phyloP scores from a whole-genome alignment of 1,139 yeast genomes.

The Lodderomyces theae region DNA sequence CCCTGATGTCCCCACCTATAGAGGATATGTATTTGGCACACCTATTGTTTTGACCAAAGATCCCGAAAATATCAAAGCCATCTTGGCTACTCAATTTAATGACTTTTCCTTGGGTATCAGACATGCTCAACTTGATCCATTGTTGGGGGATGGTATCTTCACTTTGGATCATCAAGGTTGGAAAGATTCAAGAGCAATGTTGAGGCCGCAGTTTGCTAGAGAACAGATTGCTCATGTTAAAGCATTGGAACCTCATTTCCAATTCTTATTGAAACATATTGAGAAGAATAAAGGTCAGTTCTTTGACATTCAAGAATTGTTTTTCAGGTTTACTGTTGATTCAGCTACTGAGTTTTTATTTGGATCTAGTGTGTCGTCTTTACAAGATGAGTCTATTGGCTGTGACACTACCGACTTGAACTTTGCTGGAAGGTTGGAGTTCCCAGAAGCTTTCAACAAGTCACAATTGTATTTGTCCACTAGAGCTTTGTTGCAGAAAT shows the following conservation, averaged over 20 bases:
- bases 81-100: constrained; percentile 41
- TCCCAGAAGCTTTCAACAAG: constrained; percentile 28
- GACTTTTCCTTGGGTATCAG: constrained; percentile 51
- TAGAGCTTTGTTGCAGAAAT: constrained; percentile 28
- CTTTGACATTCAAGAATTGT: constrained; percentile 37
- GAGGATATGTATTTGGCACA: constrained; percentile 20
- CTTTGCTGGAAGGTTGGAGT: constrained; percentile 20
- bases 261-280: constrained; percentile 34
- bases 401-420: constrained; percentile 16
- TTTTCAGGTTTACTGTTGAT: constrained; percentile 38
- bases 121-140: constrained; percentile 34
- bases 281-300: constrained; percentile 20
- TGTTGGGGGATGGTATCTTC: constrained; percentile 55
- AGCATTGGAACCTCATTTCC: constrained; percentile 42
- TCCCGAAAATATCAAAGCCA: constrained; percentile 34
- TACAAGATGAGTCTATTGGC: constrained; percentile 31
- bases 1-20: constrained; percentile 16
- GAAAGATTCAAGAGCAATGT: constrained; percentile 53
- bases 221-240: constrained; percentile 50
- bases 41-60: constrained; percentile 19
- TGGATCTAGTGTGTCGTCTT: constrained; percentile 34
- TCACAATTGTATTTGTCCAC: constrained; percentile 30
- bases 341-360: constrained; percentile 43
- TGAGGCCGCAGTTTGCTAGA: constrained; percentile 21
- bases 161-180: constrained; percentile 54